Percentiles rank a stretch among this genome's conserved stretches.
Evolutionary conservation across 176 grass and related monocot genomes (phyloP).

Genomic region (Canna indica): DNA sequence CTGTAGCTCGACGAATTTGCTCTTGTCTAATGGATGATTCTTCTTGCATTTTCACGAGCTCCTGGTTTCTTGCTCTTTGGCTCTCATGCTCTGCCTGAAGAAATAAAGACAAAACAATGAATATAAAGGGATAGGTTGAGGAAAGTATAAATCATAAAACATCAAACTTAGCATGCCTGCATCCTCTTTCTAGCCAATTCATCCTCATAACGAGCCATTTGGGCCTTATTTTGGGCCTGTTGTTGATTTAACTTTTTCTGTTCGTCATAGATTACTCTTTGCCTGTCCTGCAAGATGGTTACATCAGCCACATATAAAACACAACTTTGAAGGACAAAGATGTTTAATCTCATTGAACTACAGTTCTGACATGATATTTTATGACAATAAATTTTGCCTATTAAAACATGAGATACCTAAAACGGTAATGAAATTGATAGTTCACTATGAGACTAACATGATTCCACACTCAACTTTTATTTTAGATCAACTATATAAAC

Average conservation of each 20-base stretch:
- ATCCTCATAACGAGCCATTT: slow-evolving; percentile 65
- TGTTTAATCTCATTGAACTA: not conserved
- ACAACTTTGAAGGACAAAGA: not conserved
- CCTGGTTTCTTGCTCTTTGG: slow-evolving; percentile 84
- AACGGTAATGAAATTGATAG: not conserved
- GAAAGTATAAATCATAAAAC: not conserved
- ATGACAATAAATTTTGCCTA: not conserved
- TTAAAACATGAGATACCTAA: not conserved
- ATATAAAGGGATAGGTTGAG: not conserved
- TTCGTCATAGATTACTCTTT: slow-evolving; percentile 65
- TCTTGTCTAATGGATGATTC: slow-evolving; percentile 79
- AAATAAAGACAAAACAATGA: not conserved
- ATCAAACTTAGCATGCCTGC: slow-evolving; percentile 25
- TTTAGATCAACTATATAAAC: too few species aligned
- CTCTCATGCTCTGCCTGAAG: slow-evolving; percentile 57
- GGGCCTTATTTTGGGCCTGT: slow-evolving; percentile 52
- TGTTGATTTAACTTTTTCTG: slow-evolving; percentile 60
- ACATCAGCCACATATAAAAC: slow-evolving; percentile 16
- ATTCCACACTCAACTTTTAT: too few species aligned
- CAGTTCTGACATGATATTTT: not conserved
- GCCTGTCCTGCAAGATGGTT: slow-evolving; percentile 65
- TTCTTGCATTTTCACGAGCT: slow-evolving; percentile 96
- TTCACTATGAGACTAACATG: not conserved
- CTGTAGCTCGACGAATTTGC: slow-evolving; percentile 51
- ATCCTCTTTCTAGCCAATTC: slow-evolving; percentile 73